phyloP scores from a whole-genome alignment of 495 filamentous ascomycete genomes.

The Letharia lupina region DNA sequence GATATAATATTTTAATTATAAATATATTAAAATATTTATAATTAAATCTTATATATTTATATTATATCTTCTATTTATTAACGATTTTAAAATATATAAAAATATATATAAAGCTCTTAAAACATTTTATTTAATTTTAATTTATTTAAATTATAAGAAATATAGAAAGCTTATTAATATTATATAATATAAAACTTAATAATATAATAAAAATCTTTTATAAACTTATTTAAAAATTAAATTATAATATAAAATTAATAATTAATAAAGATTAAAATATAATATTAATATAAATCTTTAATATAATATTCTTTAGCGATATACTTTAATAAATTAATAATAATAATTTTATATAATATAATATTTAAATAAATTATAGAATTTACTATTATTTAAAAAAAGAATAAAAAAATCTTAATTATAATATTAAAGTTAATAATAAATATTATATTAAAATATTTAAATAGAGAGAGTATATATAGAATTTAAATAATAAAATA shows the following conservation, averaged over 20 bases:
- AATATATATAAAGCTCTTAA: slow-evolving; percentile 15
- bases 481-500: not conserved
- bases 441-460: not conserved
- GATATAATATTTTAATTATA: slow-evolving; percentile 5
- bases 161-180: slow-evolving; percentile 10
- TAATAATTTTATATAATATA: too few relatives aligned
- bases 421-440: slow-evolving; percentile 9
- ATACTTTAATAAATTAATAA: slow-evolving; percentile 6
- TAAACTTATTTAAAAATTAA: slow-evolving; percentile 11
- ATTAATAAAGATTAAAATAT: slow-evolving; percentile 9
- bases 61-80: slow-evolving; percentile 11
- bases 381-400: slow-evolving; percentile 7
- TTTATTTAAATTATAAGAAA: slow-evolving; percentile 11
- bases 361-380: not conserved
- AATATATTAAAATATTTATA: not conserved
- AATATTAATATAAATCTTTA: not conserved
- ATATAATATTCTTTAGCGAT: slow-evolving; percentile 2
- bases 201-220: slow-evolving; percentile 9
- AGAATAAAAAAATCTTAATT: not conserved
- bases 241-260: slow-evolving; percentile 3
- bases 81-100: not conserved
- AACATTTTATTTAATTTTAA: slow-evolving; percentile 8
- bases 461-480: not conserved
- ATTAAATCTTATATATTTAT: slow-evolving; percentile 3
- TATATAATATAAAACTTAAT: slow-evolving; percentile 10